These are phyloP conservation scores for Mortierella sp. DNA, from an alignment of 371 early-diverging fungal genomes.

Conservation along the genomic window DNA sequence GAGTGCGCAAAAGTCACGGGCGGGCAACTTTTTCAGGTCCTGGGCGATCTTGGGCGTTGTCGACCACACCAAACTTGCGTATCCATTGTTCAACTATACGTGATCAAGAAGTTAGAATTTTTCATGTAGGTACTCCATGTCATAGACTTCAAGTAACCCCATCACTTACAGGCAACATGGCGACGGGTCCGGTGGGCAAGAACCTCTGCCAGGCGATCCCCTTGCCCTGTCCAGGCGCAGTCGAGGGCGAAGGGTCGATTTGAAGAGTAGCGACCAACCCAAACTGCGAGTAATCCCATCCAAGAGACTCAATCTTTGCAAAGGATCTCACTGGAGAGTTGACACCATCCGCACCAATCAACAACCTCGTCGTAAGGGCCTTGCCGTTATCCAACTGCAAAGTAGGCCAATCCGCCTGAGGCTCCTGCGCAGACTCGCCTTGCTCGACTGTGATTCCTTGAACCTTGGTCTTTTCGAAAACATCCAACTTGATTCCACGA, in stretches of 20 bases:
- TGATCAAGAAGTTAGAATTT: background rate
- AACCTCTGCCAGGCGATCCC: conserved; percentile 92
- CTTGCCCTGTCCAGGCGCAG: conserved; percentile 38
- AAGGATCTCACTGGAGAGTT: conserved; percentile 89
- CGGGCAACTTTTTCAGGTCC: conserved; percentile 72
- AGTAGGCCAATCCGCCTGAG: conserved; percentile 71
- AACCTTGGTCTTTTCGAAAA: conserved; percentile 72
- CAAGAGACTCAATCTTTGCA: conserved; percentile 86
- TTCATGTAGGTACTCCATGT: no score
- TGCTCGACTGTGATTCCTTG: conserved; percentile 56
- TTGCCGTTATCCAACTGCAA: conserved; percentile 71
- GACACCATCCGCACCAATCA: conserved; percentile 94
- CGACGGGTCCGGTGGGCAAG: conserved; percentile 94
- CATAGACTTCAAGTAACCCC: background rate
- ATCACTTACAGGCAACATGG: conserved; percentile 85
- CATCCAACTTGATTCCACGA: conserved; percentile 62
- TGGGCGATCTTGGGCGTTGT: conserved; percentile 74
- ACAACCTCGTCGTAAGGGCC: conserved; percentile 66
- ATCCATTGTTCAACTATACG: conserved; percentile 64
- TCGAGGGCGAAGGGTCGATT: conserved; percentile 66
- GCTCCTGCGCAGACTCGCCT: background rate
- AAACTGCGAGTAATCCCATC: conserved; percentile 90
- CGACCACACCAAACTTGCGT: conserved; percentile 95
- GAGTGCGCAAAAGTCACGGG: conserved; percentile 73
- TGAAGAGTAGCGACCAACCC: conserved; percentile 94